phyloP scores from a whole-genome alignment of 2,329 filamentous ascomycete genomes.

The Torrubiellomyces zombiae region DNA sequence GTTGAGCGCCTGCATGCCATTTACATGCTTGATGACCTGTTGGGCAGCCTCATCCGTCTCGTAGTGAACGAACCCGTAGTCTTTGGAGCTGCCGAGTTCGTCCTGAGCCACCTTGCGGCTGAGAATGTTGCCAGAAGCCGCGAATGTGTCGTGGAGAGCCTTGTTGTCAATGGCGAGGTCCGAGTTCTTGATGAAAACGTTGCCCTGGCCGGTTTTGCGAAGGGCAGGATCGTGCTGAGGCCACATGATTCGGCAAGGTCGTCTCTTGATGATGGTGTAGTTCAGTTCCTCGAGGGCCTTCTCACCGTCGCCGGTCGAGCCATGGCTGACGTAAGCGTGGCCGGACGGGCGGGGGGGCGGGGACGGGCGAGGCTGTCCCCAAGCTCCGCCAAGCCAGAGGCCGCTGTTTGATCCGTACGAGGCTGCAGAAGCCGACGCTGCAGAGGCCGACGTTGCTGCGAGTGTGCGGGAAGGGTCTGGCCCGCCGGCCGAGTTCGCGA shows the following conservation, averaged over 20 bases:
- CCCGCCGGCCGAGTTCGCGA: no score
- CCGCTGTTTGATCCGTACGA: no score
- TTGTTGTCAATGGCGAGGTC: conserved; percentile 99
- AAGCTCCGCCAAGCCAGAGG: no score
- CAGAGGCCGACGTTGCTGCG: no score
- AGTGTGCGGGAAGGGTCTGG: no score
- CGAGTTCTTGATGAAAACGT: conserved; percentile 99
- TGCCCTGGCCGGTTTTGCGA: conserved; percentile 97
- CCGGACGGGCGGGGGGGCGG: conserved; percentile 93
- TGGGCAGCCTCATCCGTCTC: conserved; percentile 95
- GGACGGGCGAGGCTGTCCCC: no score
- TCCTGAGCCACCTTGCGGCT: conserved; percentile 99
- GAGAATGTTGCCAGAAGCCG: conserved; percentile 95
- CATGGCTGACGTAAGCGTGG: conserved; percentile 99
- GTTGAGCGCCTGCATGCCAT: conserved; percentile 97
- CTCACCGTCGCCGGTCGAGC: conserved; percentile 89
- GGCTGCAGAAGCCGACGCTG: no score
- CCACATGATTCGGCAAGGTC: conserved; percentile 99
- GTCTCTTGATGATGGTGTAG: conserved; percentile 98
- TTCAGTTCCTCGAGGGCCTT: conserved; percentile 97
- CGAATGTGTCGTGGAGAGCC: conserved; percentile 97
- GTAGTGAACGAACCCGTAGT: conserved; percentile 98
- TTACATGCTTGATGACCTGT: conserved; percentile 97
- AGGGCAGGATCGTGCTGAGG: conserved; percentile 97
- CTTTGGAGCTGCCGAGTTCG: conserved; percentile 90